Evolutionary conservation across 768 basidiomycete genomes (phyloP), one percentile per base, ranked within the genome.

Genomic region (Tulasnella sp.): DNA sequence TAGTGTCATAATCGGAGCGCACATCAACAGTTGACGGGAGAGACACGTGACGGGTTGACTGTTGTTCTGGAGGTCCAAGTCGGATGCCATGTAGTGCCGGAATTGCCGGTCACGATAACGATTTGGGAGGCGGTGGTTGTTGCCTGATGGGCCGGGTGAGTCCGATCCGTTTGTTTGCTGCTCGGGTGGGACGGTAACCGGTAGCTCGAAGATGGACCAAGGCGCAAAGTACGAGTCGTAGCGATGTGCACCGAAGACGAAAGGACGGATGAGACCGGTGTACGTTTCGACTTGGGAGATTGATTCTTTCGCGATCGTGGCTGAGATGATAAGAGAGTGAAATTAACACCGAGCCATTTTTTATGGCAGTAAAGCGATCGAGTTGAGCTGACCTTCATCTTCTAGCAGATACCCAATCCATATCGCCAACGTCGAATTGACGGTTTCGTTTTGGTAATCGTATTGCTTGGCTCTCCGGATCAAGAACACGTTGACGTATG

Each of bases 221-320:
- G 78, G 78, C 12, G 78, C 78, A 37, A 78, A 70, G 71, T 72
- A 78, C 19, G 77, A 34, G 36, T 77, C 67, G 70, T 77, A 78
- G 34, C 72, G 68, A 31, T 71, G 76, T 1, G 40, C 77, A 31
- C 76, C 78, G 49, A 72, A 78, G 67, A 78, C 77, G 42, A 78
- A 49, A 22, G 76, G 71, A 9, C 78, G 78, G 31, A 78, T 58
- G 31, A 78, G 70, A 17, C 67, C 42, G 29, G 67, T 77, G 37
- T 34, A 67, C 37, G 67, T 54, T 71, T 68, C 75, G 39, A 52
- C 25, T 39, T 76, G 67, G 4, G 36, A 36, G 39, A 39, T 39
- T 4, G 67, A 45, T 45, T 76, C 75, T 7, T 38, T 40, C 22
- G 36, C 25, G 7, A 76, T 36, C 12, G 74, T 39, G 14, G 67